Base-by-base conservation (phyloP, 1,139 yeast genomes). In the Yamadazyma spencermartinsiae region DNA sequence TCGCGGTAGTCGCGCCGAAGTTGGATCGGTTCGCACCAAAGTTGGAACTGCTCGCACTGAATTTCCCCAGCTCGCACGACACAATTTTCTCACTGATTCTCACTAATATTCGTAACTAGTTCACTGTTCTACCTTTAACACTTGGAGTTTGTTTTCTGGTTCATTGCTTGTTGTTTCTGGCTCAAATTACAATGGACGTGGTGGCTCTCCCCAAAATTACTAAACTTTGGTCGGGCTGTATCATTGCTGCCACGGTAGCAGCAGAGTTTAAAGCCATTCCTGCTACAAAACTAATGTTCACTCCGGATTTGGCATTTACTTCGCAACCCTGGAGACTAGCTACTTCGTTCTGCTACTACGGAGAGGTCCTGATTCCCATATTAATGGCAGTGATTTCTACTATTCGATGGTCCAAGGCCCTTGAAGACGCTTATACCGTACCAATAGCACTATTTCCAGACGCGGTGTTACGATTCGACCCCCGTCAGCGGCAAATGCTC, bases 311-410 rank as follows among this genome's bases (percentile, higher is more conserved):
- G 36, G 61, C 61, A 10, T 51, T 61, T 30, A 35, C 47, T 4
- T 37, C 41, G 11, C 65, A 70, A 46, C 66, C 66, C 10, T 70
- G 75, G 75, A 49, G 74, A 35, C 39, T 68, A 4, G 16, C 67
- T 4, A 63, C 73, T 2, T 49, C 66, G 8, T 70, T 68, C 47
- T 58, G 62, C 40, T 60, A 55, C 39, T 57, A 60, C 37, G 69
- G 63, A 2, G 62, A 58, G 11, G 40, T 67, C 13, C 46, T 43
- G 39, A 25, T 46, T 3, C 30, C 39, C 3, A 35, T 38, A n/a
- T 21, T 46, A 10, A 18, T 46, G 9, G 38, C 44, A 3, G 29
- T 43, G 4, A 41, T 36, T 33, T 41, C 31, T 43, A 51, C 35
- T 52, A 58, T 37, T 11, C 13, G 33, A 29, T 40, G 43, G 48